A percentile compares a stretch with the other conserved stretches of the same genome.
Evolutionary conservation across 164 flowering plant species (phyloP).

Genomic region (Warburgia ugandensis): DNA sequence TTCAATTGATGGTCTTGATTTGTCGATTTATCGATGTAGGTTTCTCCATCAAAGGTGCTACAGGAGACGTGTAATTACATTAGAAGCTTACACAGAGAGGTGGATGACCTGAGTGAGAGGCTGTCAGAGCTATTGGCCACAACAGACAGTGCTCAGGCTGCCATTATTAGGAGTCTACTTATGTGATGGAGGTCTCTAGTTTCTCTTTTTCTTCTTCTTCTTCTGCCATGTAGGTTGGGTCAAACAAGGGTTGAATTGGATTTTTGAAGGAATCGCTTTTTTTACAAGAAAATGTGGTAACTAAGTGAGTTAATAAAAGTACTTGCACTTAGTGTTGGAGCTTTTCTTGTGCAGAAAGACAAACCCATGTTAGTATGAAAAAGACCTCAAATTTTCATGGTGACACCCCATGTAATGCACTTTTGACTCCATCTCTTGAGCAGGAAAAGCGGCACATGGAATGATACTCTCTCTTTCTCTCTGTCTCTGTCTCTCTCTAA

Average conservation of each 20-base stretch:
- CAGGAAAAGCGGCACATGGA: too few species aligned
- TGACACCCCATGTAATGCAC: too few species aligned
- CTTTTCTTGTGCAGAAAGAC: too few species aligned
- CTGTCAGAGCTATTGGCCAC: constrained; percentile 58
- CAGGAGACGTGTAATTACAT: constrained; percentile 93
- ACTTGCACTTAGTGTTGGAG: constrained; percentile 8
- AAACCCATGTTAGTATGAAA: too few species aligned
- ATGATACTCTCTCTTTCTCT: constrained; percentile 10
- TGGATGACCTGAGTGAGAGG: constrained; percentile 73
- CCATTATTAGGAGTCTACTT: constrained; percentile 73
- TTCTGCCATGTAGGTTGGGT: constrained; percentile 2
- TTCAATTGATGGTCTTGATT: too few species aligned
- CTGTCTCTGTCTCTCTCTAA: neutral
- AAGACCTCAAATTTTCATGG: too few species aligned
- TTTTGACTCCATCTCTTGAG: too few species aligned
- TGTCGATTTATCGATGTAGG: constrained; percentile 35
- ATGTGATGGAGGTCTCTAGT: constrained; percentile 24
- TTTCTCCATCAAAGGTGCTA: constrained; percentile 64
- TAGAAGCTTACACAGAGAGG: constrained; percentile 67
- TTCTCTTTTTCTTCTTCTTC: neutral
- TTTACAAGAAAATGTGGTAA: constrained; percentile 9
- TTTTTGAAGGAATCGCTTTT: constrained; percentile 4
- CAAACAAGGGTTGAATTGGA: constrained; percentile 5
- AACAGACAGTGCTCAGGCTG: constrained; percentile 70
- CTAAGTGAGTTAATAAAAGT: constrained; percentile 12